phyloP scores from a whole-genome alignment of 768 basidiomycete genomes.

The Melanogaster broomeanus region DNA sequence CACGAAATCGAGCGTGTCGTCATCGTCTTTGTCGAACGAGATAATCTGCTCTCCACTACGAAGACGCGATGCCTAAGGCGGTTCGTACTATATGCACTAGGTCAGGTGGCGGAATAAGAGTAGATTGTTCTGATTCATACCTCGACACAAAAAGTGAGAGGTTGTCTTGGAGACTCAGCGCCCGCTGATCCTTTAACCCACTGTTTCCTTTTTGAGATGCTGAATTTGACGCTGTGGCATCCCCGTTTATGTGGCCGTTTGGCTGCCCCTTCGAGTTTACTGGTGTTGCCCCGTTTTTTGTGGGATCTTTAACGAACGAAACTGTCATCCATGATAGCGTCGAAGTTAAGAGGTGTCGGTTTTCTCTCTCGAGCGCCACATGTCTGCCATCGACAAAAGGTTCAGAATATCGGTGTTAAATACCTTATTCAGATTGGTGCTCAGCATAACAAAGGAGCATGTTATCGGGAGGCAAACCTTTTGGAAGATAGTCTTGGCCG shows the following conservation, averaged over 20 bases:
- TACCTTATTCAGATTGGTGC: slow-evolving; percentile 50
- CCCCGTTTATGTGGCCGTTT: slow-evolving; percentile 29
- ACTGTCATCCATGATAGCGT: slow-evolving; percentile 65
- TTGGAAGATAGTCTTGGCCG: slow-evolving; percentile 74
- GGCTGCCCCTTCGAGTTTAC: slow-evolving; percentile 18
- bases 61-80: slow-evolving; percentile 71
- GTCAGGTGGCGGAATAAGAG: slow-evolving; percentile 8
- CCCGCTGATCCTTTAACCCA: slow-evolving; percentile 79
- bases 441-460: not conserved
- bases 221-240: not conserved
- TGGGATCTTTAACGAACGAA: slow-evolving; percentile 48
- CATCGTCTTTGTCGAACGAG: slow-evolving; percentile 96
- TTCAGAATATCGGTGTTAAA: slow-evolving; percentile 88
- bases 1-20: slow-evolving; percentile 95
- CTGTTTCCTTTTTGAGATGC: slow-evolving; percentile 14
- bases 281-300: slow-evolving; percentile 10
- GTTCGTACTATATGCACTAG: slow-evolving; percentile 57
- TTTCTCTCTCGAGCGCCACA: slow-evolving; percentile 94
- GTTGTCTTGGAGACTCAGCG: slow-evolving; percentile 77
- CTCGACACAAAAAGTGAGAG: slow-evolving; percentile 83
- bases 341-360: slow-evolving; percentile 82
- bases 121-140: slow-evolving; percentile 39
- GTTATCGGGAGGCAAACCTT: slow-evolving; percentile 55
- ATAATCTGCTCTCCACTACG: slow-evolving; percentile 69
- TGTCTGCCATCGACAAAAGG: slow-evolving; percentile 89